Evolutionary conservation across 2,329 filamentous ascomycete species (phyloP).

Genomic region (Botrytis galanthina): DNA sequence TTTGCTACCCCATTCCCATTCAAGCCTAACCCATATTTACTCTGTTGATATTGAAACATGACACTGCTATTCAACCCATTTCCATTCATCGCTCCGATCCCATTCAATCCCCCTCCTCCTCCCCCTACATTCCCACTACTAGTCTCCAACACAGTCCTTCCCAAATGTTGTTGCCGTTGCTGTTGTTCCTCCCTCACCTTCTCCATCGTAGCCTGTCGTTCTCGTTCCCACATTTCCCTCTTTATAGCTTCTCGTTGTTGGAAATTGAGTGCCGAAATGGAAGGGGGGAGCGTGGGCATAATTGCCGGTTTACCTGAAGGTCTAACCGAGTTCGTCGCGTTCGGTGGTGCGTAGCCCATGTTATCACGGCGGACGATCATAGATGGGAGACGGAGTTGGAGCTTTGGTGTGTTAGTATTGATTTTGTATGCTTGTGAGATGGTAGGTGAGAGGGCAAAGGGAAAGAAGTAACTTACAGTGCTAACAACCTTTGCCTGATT

Average conservation of each 20-base stretch:
- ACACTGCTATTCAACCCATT: not conserved
- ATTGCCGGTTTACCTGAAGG: not conserved
- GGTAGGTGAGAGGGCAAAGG: too few relatives aligned
- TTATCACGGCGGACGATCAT: constrained; percentile 52
- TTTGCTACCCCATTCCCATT: not conserved
- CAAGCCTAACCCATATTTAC: not conserved
- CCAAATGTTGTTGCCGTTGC: constrained; percentile 22
- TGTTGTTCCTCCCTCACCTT: constrained; percentile 23
- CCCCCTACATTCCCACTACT: not conserved
- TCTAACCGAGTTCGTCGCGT: not conserved
- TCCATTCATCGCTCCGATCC: not conserved
- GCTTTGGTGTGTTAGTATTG: constrained; percentile 39
- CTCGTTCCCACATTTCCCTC: constrained; percentile 45
- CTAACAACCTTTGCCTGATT: constrained; percentile 56
- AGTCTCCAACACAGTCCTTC: not conserved
- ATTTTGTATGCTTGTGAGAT: not conserved
- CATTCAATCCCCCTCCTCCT: not conserved
- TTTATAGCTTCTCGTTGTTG: constrained; percentile 50
- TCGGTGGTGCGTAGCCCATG: constrained; percentile 28
- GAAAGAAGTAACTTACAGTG: constrained; percentile 44
- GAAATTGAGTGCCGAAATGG: constrained; percentile 35
- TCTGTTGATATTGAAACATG: not conserved
- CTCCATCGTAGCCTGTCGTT: constrained; percentile 42
- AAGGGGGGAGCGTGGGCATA: not conserved
- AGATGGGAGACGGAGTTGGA: constrained; percentile 58